Percentiles rank a stretch among this genome's conserved stretches.
phyloP scores from a whole-genome alignment of 192 early-diverging fungal genomes.

The Coemansia sp. region DNA sequence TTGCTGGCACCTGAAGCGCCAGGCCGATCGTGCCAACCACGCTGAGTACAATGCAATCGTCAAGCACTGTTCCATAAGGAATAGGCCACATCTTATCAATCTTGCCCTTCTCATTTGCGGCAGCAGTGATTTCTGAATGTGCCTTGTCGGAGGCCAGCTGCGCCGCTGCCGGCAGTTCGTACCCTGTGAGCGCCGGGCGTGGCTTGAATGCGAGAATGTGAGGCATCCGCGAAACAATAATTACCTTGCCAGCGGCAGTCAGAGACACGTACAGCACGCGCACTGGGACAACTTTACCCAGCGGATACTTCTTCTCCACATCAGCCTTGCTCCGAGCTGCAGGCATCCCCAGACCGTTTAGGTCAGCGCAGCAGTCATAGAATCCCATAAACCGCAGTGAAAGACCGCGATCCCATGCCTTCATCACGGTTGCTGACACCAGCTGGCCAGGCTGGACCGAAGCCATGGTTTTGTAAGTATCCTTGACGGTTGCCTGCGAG shows the following conservation, averaged over 20 bases:
- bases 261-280: slow-evolving; percentile 78
- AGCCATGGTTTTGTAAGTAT: slow-evolving; percentile 65
- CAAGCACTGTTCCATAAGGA: slow-evolving; percentile 72
- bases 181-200: slow-evolving; percentile 41
- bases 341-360: slow-evolving; percentile 56
- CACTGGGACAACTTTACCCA: slow-evolving; percentile 63
- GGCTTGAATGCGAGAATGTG: slow-evolving; percentile 59
- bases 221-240: slow-evolving; percentile 59
- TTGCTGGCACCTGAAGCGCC: slow-evolving; percentile 56
- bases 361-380: slow-evolving; percentile 65
- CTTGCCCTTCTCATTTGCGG: slow-evolving; percentile 9
- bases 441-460: slow-evolving; percentile 80
- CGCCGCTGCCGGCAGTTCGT: slow-evolving; percentile 36
- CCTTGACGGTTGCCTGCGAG: slow-evolving; percentile 54
- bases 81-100: slow-evolving; percentile 56
- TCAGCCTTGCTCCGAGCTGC: slow-evolving; percentile 58
- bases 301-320: slow-evolving; percentile 58
- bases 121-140: slow-evolving; percentile 1
- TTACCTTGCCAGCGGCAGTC: slow-evolving; percentile 61
- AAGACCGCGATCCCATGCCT: slow-evolving; percentile 65
- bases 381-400: slow-evolving; percentile 78
- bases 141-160: slow-evolving; percentile 17
- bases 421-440: slow-evolving; percentile 66
- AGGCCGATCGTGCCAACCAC: slow-evolving; percentile 66
- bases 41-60: slow-evolving; percentile 62